phyloP scores from a whole-genome alignment of 306 rosid genomes.

The Biancaea sappan region DNA sequence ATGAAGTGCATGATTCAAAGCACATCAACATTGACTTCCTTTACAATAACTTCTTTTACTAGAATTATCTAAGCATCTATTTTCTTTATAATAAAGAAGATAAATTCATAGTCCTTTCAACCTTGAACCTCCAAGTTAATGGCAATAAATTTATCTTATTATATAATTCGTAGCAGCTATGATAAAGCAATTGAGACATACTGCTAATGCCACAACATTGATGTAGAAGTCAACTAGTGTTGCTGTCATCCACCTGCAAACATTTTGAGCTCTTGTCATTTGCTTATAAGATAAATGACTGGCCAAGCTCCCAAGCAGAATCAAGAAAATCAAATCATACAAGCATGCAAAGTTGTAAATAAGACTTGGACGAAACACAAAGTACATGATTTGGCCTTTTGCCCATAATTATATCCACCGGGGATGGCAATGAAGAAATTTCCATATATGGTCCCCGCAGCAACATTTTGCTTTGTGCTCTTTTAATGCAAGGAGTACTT shows the following conservation, averaged over 20 bases:
- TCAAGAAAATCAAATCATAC: conserved; percentile 10
- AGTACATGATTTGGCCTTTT: not conserved
- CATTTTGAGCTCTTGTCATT: conserved; percentile 33
- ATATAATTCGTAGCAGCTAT: conserved; percentile 14
- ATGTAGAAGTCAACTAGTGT: conserved; percentile 82
- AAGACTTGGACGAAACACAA: conserved; percentile 13
- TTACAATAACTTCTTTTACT: not conserved
- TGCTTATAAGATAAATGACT: conserved; percentile 25
- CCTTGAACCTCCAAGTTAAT: conserved; percentile 9
- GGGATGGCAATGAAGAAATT: too few relatives aligned
- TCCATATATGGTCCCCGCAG: too few relatives aligned
- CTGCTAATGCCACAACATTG: conserved; percentile 73
- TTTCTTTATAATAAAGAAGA: not conserved
- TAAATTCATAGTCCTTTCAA: conserved; percentile 13
- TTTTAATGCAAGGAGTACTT: conserved; percentile 15
- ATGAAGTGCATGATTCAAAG: not conserved
- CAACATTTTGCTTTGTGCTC: not conserved
- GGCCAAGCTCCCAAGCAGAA: conserved; percentile 27
- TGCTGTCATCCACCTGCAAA: conserved; percentile 79
- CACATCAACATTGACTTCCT: not conserved
- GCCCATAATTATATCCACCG: too few relatives aligned
- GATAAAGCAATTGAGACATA: conserved; percentile 47
- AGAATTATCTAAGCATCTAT: not conserved
- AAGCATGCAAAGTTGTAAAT: conserved; percentile 23
- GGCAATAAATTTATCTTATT: conserved; percentile 17